Conservation (phyloP, 306 rosid species). For the Trichosanthes truncata region DNA sequence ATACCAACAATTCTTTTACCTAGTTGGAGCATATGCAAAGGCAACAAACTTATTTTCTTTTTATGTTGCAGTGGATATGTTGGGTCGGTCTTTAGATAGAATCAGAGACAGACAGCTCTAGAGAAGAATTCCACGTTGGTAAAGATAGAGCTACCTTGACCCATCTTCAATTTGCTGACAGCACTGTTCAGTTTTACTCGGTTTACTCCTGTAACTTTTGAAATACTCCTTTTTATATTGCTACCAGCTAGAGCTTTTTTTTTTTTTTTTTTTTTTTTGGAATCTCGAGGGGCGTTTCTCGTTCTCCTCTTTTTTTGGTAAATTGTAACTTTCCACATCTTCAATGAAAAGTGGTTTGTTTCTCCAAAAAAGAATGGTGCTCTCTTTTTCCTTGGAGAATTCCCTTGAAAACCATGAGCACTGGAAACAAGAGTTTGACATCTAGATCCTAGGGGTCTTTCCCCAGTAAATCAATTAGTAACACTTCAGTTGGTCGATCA, state of each 20-base stretch:
- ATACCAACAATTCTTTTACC: too few relatives aligned
- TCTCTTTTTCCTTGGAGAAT: not conserved
- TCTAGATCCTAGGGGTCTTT: not conserved
- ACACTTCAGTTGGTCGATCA: not conserved
- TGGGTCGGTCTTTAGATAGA: not conserved
- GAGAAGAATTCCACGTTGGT: not conserved
- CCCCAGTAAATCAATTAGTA: not conserved
- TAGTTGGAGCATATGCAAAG: not conserved
- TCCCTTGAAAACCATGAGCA: not conserved
- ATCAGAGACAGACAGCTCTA: not conserved
- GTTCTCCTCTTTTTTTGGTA: not conserved
- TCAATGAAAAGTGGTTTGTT: not conserved
- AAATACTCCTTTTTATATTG: not conserved
- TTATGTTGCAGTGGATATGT: not conserved
- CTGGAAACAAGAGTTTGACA: not conserved
- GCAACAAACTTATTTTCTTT: not conserved
- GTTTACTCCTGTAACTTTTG: not conserved
- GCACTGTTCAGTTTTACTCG: not conserved
- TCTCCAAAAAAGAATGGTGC: not conserved
- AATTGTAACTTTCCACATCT: not conserved
- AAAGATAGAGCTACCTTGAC: too few relatives aligned
- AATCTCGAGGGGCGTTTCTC: not conserved
- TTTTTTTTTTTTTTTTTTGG: too few relatives aligned
- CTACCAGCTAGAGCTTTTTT: not conserved
- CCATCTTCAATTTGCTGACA: not conserved